Evolutionary conservation across 78 protist genomes (phyloP).

Genomic region (Mantamonas sphyraenae): DNA sequence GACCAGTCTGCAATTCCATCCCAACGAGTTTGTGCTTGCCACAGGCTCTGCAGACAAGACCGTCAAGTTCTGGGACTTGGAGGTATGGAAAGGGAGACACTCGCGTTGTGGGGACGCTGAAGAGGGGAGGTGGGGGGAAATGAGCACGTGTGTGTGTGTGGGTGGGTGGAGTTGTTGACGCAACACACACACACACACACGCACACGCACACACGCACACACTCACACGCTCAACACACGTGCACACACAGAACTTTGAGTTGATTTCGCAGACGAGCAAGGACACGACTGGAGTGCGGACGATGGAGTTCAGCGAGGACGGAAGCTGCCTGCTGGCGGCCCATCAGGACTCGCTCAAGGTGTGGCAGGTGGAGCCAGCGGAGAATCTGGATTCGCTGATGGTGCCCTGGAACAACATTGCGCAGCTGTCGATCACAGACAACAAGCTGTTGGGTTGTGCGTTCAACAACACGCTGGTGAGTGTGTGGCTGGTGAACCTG

Average conservation of each 20-base stretch:
- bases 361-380: slow-evolving; percentile 8
- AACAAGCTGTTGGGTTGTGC: not conserved
- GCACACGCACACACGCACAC: too few relatives aligned
- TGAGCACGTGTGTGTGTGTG: too few relatives aligned
- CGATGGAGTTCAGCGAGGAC: not conserved
- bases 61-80: slow-evolving; percentile 32
- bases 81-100: too few relatives aligned
- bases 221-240: too few relatives aligned
- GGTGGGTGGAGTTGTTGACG: too few relatives aligned
- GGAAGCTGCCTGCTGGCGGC: slow-evolving; percentile 3
- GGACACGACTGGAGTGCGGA: not conserved
- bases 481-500: not conserved
- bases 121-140: too few relatives aligned
- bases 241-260: slow-evolving; percentile 23
- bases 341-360: slow-evolving; percentile 8
- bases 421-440: not conserved
- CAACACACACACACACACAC: too few relatives aligned
- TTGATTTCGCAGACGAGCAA: not conserved
- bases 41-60: slow-evolving; percentile 13
- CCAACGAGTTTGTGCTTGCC: slow-evolving; percentile 33
- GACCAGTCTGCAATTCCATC: slow-evolving; percentile 30
- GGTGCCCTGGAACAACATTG: not conserved
- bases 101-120: too few relatives aligned
- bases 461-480: not conserved
- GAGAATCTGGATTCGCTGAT: not conserved